phyloP scores from a whole-genome alignment of 2,329 filamentous ascomycete species.

The Calonectria henricotiae region DNA sequence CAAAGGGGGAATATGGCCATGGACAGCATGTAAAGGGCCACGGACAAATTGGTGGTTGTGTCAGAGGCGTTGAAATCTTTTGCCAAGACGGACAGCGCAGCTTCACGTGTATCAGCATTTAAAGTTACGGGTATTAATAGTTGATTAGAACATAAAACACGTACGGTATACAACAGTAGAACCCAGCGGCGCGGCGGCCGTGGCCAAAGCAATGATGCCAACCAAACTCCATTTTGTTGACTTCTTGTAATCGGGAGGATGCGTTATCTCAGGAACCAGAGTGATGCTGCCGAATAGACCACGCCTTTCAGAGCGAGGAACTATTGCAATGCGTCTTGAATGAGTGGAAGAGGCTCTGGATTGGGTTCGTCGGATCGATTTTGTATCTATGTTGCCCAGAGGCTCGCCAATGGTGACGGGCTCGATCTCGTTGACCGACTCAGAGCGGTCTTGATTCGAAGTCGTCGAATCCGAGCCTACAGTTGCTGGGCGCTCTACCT shows the following conservation, averaged over 20 bases:
- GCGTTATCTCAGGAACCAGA: conserved; percentile 84
- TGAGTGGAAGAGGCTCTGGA: conserved; percentile 61
- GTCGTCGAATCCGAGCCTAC: conserved; percentile 40
- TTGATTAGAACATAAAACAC: conserved; percentile 52
- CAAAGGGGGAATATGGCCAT: conserved; percentile 90
- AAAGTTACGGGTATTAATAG: neutral
- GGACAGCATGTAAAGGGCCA: conserved; percentile 86
- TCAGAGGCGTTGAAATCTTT: conserved; percentile 74
- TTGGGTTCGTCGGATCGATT: conserved; percentile 43
- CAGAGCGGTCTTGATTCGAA: conserved; percentile 31
- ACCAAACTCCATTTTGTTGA: conserved; percentile 91
- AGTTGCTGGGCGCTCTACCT: conserved; percentile 38
- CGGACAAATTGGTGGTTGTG: conserved; percentile 81
- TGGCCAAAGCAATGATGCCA: conserved; percentile 82
- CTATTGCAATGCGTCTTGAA: conserved; percentile 58
- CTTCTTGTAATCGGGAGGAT: conserved; percentile 81
- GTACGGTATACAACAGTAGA: conserved; percentile 87
- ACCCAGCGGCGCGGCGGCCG: conserved; percentile 85
- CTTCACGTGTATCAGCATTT: conserved; percentile 60
- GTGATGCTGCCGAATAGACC: conserved; percentile 82
- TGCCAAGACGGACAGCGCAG: conserved; percentile 78
- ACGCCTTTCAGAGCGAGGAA: conserved; percentile 70
- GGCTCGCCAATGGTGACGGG: conserved; percentile 47
- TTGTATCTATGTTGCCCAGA: conserved; percentile 47
- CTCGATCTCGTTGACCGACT: conserved; percentile 43